phyloP scores from a whole-genome alignment of 306 rosid genomes.

The Medicago ruthenica region DNA sequence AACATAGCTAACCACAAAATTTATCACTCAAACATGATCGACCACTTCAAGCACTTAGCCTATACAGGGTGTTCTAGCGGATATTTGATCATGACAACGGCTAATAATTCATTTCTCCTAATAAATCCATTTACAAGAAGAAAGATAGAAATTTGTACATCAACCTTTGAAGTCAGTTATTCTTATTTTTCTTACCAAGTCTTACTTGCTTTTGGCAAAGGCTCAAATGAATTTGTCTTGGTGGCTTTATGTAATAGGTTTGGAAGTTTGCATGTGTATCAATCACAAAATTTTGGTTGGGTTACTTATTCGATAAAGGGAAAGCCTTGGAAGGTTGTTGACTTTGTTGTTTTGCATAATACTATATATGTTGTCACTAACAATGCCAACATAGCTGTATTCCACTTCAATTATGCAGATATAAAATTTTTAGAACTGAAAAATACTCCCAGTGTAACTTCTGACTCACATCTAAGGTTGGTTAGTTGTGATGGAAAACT shows the following conservation, averaged over 20 bases:
- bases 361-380: not conserved
- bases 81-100: not conserved
- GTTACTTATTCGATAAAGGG: not conserved
- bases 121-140: constrained; percentile 7
- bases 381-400: not conserved
- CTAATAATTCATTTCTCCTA: not conserved
- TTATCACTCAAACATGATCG: not conserved
- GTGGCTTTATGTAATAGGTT: not conserved
- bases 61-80: not conserved
- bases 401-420: not conserved
- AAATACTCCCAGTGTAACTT: not conserved
- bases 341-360: constrained; percentile 8
- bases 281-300: not conserved
- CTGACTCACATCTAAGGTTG: not conserved
- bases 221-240: not conserved
- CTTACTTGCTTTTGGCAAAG: constrained; percentile 2
- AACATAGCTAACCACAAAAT: not conserved
- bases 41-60: not conserved
- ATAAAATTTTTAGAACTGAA: not conserved
- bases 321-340: not conserved
- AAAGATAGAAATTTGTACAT: not conserved
- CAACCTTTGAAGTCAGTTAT: not conserved
- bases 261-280: not conserved
- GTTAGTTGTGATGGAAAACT: not conserved
- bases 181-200: not conserved